These are phyloP conservation scores for Magnaporthales sp. DNA, from an alignment of 2,329 filamentous ascomycete genomes.

Conservation along the genomic window DNA sequence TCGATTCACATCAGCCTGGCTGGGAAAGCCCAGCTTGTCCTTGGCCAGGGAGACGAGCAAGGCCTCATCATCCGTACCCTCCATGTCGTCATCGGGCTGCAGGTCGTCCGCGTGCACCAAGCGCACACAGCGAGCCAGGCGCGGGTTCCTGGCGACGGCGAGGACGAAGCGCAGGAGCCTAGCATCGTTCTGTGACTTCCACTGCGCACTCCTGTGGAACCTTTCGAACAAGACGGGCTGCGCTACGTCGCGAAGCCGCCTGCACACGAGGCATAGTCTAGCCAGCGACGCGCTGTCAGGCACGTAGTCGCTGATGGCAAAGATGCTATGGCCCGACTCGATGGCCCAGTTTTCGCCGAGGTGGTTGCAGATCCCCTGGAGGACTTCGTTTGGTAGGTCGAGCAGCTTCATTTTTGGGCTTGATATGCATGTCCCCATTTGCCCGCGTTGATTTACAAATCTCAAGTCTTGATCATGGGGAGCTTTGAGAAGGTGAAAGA, in stretches of 20 bases:
- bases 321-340: not conserved
- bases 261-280: not conserved
- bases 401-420: not conserved
- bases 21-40: not conserved
- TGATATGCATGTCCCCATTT: not conserved
- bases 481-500: not conserved
- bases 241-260: not conserved
- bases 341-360: not conserved
- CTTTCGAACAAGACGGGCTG: not conserved
- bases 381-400: not conserved
- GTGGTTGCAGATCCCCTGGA: not conserved
- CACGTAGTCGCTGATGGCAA: not conserved
- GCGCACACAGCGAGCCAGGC: not conserved
- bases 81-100: not conserved
- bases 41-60: not conserved
- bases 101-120: not conserved
- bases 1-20: not conserved
- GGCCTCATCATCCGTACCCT: not conserved
- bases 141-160: not conserved
- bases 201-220: not conserved
- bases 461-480: not conserved
- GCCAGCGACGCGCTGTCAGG: not conserved
- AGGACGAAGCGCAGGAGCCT: not conserved
- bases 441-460: not conserved
- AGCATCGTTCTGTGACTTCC: not conserved